phyloP scores from a whole-genome alignment of 1,284 basidiomycete species.

The Pseudozyma flocculosa region DNA sequence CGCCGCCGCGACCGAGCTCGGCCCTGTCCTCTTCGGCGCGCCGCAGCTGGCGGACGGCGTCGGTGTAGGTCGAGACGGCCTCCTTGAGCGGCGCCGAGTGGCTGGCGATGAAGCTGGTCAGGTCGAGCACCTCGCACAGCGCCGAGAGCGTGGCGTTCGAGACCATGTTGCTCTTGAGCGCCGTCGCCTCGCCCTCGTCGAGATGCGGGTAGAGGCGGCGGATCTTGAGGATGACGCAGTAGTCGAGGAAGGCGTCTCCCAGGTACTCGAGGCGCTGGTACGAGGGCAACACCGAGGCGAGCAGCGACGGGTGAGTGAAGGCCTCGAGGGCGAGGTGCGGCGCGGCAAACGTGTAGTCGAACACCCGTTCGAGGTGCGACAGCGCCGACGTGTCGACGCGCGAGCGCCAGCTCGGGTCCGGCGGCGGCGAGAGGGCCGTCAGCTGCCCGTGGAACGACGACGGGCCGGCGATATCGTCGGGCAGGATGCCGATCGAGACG shows the following conservation, averaged over 20 bases:
- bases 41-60: not conserved
- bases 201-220: conserved; percentile 5
- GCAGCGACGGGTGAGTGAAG: conserved; percentile 34
- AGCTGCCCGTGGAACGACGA: conserved; percentile 16
- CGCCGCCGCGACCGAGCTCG: no score
- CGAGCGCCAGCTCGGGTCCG: conserved; percentile 13
- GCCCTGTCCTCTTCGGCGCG: not conserved
- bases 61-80: conserved; percentile 2
- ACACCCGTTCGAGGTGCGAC: conserved; percentile 14
- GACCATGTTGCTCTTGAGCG: conserved; percentile 19
- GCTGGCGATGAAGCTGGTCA: conserved; percentile 16
- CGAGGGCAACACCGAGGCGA: conserved; percentile 19
- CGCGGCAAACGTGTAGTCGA: conserved; percentile 25
- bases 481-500: conserved; percentile 11
- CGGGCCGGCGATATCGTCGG: conserved; percentile 3
- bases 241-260: conserved; percentile 44
- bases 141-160: conserved; percentile 23
- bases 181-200: conserved; percentile 28
- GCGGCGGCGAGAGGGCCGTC: conserved; percentile 5
- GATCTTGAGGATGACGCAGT: conserved; percentile 16
- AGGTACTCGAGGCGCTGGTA: conserved; percentile 50
- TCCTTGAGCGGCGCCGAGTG: conserved; percentile 4
- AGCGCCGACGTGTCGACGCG: conserved; percentile 10
- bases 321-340: conserved; percentile 46
- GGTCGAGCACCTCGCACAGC: conserved; percentile 9